These are phyloP conservation scores for Jatropha podagrica DNA, from an alignment of 441 rosid species.

Conservation along the genomic window DNA sequence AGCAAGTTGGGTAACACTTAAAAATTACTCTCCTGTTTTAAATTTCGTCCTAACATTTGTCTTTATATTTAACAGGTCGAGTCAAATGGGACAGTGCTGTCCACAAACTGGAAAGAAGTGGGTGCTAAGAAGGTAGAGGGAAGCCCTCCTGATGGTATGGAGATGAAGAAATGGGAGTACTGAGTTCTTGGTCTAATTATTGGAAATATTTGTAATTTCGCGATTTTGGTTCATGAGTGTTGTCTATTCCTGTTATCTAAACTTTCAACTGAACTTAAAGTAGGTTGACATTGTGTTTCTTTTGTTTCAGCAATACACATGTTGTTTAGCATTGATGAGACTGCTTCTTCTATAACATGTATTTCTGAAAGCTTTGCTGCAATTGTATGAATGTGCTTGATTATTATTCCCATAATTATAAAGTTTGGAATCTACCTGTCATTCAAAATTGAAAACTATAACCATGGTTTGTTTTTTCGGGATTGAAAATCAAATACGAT, in stretches of 20 bases:
- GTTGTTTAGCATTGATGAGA: neutral
- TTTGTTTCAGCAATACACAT: neutral
- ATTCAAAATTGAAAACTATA: too few species aligned
- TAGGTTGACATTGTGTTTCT: neutral
- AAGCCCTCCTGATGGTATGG: constrained; percentile 90
- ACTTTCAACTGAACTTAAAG: neutral
- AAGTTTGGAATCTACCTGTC: too few species aligned
- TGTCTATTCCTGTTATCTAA: neutral
- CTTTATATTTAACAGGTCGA: constrained; percentile 46
- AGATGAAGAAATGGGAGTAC: constrained; percentile 76
- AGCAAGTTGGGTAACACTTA: neutral
- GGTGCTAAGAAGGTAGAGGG: constrained; percentile 79
- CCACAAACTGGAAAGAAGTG: constrained; percentile 88
- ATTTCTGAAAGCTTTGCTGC: constrained; percentile 6
- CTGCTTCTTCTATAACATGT: neutral
- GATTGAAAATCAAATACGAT: too few species aligned
- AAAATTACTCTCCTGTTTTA: neutral
- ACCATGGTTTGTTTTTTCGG: too few species aligned
- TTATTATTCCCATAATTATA: too few species aligned
- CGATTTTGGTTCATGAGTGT: constrained; percentile 3
- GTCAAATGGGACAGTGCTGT: constrained; percentile 73
- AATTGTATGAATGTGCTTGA: neutral
- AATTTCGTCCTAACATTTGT: constrained; percentile 9
- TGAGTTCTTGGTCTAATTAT: constrained; percentile 14
- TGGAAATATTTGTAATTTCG: neutral